phyloP scores from a whole-genome alignment of 225 moss, liverwort and hornwort species.

The Neckera pumila region DNA sequence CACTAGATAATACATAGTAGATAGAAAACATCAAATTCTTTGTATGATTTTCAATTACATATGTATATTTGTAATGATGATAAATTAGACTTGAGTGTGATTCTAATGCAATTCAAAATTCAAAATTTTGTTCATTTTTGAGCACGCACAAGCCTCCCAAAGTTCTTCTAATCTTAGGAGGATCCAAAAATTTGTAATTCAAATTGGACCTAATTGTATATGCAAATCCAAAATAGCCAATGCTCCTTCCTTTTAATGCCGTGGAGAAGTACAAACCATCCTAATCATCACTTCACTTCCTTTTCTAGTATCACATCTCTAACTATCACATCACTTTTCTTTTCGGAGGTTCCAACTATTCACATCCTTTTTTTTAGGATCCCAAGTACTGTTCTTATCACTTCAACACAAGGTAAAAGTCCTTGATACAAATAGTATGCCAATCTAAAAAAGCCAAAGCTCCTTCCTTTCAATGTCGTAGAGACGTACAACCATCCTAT shows the following conservation, averaged over 20 bases:
- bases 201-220: no score
- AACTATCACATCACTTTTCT: accelerated
- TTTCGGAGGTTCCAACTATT: neutral
- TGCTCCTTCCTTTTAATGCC: accelerated
- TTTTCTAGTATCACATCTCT: neutral
- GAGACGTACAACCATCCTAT: neutral
- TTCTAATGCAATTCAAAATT: no score
- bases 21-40: no score
- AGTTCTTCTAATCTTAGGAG: no score
- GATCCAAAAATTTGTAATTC: no score
- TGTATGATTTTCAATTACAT: no score
- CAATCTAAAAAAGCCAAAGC: neutral
- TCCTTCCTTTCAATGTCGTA: accelerated
- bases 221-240: neutral
- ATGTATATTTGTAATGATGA: no score
- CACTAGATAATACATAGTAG: no score
- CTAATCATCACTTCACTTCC: neutral
- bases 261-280: neutral
- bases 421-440: neutral
- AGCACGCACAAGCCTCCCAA: no score
- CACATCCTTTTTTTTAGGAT: neutral
- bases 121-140: no score
- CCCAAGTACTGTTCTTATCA: no score
- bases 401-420: neutral
- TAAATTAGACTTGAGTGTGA: no score